Evolutionary conservation across 768 basidiomycete genomes (phyloP), one percentile per base, ranked within the genome.

Genomic region (Austroboletus eburneus): DNA sequence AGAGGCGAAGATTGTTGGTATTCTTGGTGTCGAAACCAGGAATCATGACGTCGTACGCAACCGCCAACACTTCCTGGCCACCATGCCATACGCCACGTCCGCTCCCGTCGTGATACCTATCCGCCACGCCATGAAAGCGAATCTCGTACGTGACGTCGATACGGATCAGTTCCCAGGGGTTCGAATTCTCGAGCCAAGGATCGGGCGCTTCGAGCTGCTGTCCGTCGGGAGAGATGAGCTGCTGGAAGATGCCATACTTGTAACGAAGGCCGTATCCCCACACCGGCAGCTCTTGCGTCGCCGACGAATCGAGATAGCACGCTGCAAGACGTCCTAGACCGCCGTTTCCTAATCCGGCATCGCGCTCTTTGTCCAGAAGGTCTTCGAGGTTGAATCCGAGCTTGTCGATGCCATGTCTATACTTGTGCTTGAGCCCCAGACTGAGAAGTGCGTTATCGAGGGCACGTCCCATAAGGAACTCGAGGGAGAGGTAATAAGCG

Each of bases 221-320:
- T 12, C 90, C 90, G 46, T 87, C 81, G 1, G 85, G 85, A 14
- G 82, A 85, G 62, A 97, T 91, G 50, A 92, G 78, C 68, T 88
- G 82, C 69, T 93, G 87, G 79, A 99, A 98, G 71, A 98, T 96
- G 45, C 93, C 93, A 58, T 92, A 94, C 64, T 90, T 83, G 77
- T 92, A 95, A 36, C 93, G 73, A 48, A 96, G 68, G 35, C 93
- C 93, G 58, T 97, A 97, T 37, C 95, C 95, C 92, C 93, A 97
- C 20, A 91, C 79, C 0, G 95, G 95, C 4, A 97, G 77, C 66
- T 94, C 85, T 60, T 91, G 83, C 9, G 87, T 88, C 3, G 94
- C 85, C 20, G 83, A 81, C n/a, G 88, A 91, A 62, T 97, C 94
- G 43, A 96, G 81, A 64, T 97, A 99, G 71, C 96, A 99, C 1